Conservation (phyloP, 768 basidiomycete species). For the Sarcodon sp. region DNA sequence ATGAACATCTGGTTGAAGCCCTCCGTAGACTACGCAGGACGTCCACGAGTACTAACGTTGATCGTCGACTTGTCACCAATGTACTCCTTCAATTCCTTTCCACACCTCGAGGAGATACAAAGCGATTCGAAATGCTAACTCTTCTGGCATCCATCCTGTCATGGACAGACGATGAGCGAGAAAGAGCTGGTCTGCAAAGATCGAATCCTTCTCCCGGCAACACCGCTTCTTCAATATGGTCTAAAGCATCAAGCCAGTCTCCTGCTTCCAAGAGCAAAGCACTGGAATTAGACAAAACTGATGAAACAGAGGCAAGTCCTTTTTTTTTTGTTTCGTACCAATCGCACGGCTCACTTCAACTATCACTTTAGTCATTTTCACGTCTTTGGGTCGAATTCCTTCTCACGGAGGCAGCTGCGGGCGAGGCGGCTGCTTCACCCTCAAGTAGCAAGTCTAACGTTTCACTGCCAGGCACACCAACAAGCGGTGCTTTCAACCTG, state of each 20-base stretch:
- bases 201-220: constrained; percentile 14
- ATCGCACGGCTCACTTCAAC: background rate
- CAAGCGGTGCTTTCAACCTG: background rate
- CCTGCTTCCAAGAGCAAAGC: constrained; percentile 21
- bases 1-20: constrained; percentile 96
- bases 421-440: constrained; percentile 15
- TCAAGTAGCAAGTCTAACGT: constrained; percentile 15
- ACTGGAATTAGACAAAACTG: constrained; percentile 61
- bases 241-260: constrained; percentile 11
- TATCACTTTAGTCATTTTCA: constrained; percentile 69
- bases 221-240: constrained; percentile 5
- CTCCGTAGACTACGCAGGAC: constrained; percentile 83
- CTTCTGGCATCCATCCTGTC: constrained; percentile 82
- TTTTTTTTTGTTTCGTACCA: background rate
- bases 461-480: constrained; percentile 24
- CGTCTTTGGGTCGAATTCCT: constrained; percentile 97
- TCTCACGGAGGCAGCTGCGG: constrained; percentile 74
- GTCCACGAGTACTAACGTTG: constrained; percentile 79
- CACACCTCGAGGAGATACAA: constrained; percentile 84
- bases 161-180: constrained; percentile 86
- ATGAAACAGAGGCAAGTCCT: constrained; percentile 65
- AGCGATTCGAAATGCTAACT: constrained; percentile 93
- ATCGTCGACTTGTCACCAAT: constrained; percentile 88
- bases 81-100: constrained; percentile 82
- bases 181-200: constrained; percentile 79